phyloP scores from a whole-genome alignment of 352 stramenopile genomes.

The Phytophthora vignae region DNA sequence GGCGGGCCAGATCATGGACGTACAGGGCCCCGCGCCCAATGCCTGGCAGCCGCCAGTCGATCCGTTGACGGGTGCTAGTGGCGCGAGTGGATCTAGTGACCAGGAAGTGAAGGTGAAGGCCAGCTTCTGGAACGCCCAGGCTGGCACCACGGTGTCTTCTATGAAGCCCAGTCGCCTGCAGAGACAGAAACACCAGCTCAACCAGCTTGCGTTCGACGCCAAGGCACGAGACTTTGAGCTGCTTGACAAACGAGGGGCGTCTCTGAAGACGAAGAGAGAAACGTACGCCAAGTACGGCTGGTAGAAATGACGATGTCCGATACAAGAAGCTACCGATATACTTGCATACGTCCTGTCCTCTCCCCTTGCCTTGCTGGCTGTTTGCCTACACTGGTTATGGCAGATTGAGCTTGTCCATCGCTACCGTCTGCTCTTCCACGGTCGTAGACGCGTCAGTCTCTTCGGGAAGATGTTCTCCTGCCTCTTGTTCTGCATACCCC shows the following conservation, averaged over 20 bases:
- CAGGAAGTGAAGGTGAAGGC: constrained; percentile 67
- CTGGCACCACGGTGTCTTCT: constrained; percentile 56
- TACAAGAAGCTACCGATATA: constrained; percentile 21
- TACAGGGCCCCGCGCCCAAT: constrained; percentile 56
- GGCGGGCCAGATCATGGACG: constrained; percentile 68
- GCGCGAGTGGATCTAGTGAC: constrained; percentile 18
- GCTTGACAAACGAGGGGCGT: constrained; percentile 64
- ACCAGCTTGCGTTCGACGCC: constrained; percentile 84
- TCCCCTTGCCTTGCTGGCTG: constrained; percentile 1
- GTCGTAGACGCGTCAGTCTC: constrained; percentile 14
- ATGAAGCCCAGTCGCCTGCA: constrained; percentile 78
- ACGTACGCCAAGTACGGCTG: constrained; percentile 87
- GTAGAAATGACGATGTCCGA: constrained; percentile 37
- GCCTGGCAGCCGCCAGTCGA: constrained; percentile 66
- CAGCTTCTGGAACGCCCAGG: constrained; percentile 78
- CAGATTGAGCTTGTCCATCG: constrained; percentile 37
- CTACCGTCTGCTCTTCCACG: constrained; percentile 39
- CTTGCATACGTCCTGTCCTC: constrained; percentile 2
- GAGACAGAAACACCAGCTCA: constrained; percentile 83
- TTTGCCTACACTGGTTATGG: constrained; percentile 17
- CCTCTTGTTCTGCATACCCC: constrained; percentile 19
- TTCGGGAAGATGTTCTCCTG: constrained; percentile 18
- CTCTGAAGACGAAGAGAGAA: constrained; percentile 79
- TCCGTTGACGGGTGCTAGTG: constrained; percentile 11
- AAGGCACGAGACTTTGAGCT: constrained; percentile 78